These are phyloP conservation scores for Corrigiola litoralis DNA, from an alignment of 179 eudicot genomes.

Conservation along the genomic window DNA sequence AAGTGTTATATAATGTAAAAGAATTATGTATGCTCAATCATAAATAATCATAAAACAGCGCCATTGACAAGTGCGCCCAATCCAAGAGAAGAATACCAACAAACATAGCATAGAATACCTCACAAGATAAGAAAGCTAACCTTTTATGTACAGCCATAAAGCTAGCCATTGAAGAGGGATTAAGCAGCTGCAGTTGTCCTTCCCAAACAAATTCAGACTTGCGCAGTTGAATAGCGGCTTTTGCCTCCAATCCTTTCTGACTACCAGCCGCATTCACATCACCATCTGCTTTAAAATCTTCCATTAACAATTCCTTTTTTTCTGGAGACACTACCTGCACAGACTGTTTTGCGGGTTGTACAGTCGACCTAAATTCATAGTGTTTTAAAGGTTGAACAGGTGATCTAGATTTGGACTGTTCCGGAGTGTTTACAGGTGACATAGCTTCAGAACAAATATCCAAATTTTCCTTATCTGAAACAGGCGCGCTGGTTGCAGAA, in stretches of 20 bases:
- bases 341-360: conserved; percentile 30
- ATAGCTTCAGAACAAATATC: conserved; percentile 19
- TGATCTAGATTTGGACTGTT: no score
- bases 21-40: no score
- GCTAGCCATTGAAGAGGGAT: conserved; percentile 47
- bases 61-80: neutral
- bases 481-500: conserved; percentile 25
- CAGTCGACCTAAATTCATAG: conserved; percentile 20
- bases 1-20: no score
- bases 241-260: conserved; percentile 20
- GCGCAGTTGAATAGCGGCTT: conserved; percentile 19
- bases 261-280: conserved; percentile 24
- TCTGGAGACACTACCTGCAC: conserved; percentile 22
- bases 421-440: conserved; percentile 24
- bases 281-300: conserved; percentile 19
- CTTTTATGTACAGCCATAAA: conserved; percentile 61
- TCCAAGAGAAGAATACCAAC: neutral
- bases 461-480: conserved; percentile 29
- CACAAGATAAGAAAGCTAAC: conserved; percentile 29
- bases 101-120: neutral
- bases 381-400: no score
- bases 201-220: conserved; percentile 61
- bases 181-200: conserved; percentile 74
- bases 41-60: neutral
- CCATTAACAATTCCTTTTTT: conserved; percentile 18